A percentile compares a stretch with the other conserved stretches of the same genome.
Evolutionary conservation across 2,329 filamentous ascomycete genomes (phyloP).

Genomic region (Aspergillus ochraceoroseus): DNA sequence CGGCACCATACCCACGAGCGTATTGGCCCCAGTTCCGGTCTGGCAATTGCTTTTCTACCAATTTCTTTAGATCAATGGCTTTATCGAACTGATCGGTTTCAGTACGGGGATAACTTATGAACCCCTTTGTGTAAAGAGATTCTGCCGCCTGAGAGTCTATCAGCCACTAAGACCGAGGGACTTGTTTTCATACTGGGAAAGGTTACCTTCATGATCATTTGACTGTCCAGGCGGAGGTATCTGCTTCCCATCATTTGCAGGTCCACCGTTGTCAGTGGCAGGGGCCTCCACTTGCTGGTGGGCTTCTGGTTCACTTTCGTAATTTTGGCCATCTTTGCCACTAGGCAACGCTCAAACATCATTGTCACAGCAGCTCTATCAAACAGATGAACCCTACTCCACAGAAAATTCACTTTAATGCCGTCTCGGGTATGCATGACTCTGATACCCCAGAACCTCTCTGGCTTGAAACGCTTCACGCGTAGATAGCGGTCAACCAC

Average conservation of each 20-base stretch:
- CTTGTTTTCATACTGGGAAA: too few species aligned
- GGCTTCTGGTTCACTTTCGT: slow-evolving; percentile 84
- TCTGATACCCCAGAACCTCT: slow-evolving; percentile 89
- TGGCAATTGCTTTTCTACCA: slow-evolving; percentile 78
- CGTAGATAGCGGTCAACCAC: slow-evolving; percentile 94
- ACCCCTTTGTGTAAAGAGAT: slow-evolving; percentile 83
- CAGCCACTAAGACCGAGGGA: too few species aligned
- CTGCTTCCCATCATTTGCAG: slow-evolving; percentile 91
- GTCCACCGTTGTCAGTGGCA: slow-evolving; percentile 92
- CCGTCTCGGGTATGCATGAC: slow-evolving; percentile 71
- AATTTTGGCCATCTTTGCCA: slow-evolving; percentile 70
- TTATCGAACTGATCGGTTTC: slow-evolving; percentile 94
- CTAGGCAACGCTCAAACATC: slow-evolving; percentile 78
- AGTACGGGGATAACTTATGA: slow-evolving; percentile 95
- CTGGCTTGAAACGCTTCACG: slow-evolving; percentile 88
- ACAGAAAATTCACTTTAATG: slow-evolving; percentile 76
- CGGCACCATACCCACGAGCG: slow-evolving; percentile 55
- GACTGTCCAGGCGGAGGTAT: slow-evolving; percentile 84
- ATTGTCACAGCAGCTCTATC: slow-evolving; percentile 76
- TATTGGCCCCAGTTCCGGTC: slow-evolving; percentile 74
- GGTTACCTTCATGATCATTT: slow-evolving; percentile 73
- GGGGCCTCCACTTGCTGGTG: slow-evolving; percentile 86
- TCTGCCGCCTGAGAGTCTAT: slow-evolving; percentile 59
- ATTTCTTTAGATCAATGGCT: slow-evolving; percentile 72
- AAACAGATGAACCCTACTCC: slow-evolving; percentile 78